Percentiles rank a stretch among this genome's conserved stretches.
These are phyloP conservation scores for Plasmodium adleri DNA, from an alignment of 169 alveolate genomes.

Conservation along the genomic window DNA sequence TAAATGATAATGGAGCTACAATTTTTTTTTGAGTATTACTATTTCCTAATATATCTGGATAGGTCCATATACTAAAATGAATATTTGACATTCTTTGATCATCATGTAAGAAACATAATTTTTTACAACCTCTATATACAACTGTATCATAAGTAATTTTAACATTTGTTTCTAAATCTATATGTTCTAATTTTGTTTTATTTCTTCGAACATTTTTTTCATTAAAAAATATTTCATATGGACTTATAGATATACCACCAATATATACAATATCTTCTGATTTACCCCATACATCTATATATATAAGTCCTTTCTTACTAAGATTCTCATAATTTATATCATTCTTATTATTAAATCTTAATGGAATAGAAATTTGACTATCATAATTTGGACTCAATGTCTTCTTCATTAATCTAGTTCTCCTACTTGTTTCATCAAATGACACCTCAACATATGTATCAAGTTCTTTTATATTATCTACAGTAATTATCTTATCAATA, in stretches of 20 bases:
- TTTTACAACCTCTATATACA: conserved; percentile 64
- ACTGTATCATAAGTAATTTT: conserved; percentile 55
- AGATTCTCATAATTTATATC: conserved; percentile 67
- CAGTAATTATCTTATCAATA: conserved; percentile 80
- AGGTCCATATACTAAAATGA: conserved; percentile 67
- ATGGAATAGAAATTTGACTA: conserved; percentile 80
- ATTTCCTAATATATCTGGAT: conserved; percentile 42
- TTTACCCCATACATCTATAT: conserved; percentile 85
- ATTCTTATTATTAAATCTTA: conserved; percentile 64
- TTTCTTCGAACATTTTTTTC: conserved; percentile 75
- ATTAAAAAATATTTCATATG: conserved; percentile 81
- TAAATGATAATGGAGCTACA: conserved; percentile 26
- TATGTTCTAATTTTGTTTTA: conserved; percentile 53
- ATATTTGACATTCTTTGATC: conserved; percentile 62
- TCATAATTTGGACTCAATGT: conserved; percentile 79
- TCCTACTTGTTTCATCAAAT: conserved; percentile 78
- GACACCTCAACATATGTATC: conserved; percentile 83
- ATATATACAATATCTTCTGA: conserved; percentile 77
- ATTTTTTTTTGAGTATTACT: not conserved
- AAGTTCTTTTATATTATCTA: conserved; percentile 72
- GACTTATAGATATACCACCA: conserved; percentile 78
- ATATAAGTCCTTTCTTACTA: conserved; percentile 76
- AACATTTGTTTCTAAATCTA: conserved; percentile 69
- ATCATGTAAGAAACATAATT: conserved; percentile 43
- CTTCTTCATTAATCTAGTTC: conserved; percentile 78